These are phyloP conservation scores for Protea cynaroides DNA, from an alignment of 164 flowering plant species.

Conservation along the genomic window DNA sequence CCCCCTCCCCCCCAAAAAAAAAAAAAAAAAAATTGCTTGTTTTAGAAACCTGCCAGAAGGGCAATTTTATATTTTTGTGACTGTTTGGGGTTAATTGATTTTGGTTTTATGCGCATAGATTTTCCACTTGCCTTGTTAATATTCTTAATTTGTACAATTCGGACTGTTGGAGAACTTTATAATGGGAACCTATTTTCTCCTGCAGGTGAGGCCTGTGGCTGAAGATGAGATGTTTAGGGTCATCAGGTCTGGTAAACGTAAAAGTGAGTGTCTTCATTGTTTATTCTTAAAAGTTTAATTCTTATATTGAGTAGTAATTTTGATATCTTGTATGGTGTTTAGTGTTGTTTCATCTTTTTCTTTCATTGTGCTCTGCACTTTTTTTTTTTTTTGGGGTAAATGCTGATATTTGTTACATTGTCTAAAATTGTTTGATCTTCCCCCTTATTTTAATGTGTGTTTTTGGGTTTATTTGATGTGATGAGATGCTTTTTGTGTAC, in stretches of 20 bases:
- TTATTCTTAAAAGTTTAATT: neutral
- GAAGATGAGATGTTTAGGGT: conserved; percentile 99
- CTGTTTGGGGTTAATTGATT: no score
- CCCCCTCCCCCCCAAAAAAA: no score
- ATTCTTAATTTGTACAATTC: neutral
- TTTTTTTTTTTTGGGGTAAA: no score
- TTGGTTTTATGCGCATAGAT: no score
- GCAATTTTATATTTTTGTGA: no score
- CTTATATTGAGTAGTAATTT: neutral
- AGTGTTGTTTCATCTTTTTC: neutral
- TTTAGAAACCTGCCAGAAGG: no score
- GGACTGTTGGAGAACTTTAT: no score
- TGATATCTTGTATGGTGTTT: neutral
- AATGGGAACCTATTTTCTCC: neutral
- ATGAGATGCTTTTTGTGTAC: neutral
- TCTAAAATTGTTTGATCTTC: no score
- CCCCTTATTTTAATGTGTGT: no score
- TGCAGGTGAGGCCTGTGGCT: conserved; percentile 96
- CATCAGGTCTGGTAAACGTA: conserved; percentile 81
- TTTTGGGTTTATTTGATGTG: no score
- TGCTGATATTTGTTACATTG: no score
- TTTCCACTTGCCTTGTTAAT: neutral
- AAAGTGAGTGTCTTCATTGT: conserved; percentile 50
- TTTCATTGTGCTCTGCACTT: neutral
- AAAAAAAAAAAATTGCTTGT: no score